Base-by-base conservation (phyloP, 2,329 filamentous ascomycete genomes). In the Helicocarpus griseus region DNA sequence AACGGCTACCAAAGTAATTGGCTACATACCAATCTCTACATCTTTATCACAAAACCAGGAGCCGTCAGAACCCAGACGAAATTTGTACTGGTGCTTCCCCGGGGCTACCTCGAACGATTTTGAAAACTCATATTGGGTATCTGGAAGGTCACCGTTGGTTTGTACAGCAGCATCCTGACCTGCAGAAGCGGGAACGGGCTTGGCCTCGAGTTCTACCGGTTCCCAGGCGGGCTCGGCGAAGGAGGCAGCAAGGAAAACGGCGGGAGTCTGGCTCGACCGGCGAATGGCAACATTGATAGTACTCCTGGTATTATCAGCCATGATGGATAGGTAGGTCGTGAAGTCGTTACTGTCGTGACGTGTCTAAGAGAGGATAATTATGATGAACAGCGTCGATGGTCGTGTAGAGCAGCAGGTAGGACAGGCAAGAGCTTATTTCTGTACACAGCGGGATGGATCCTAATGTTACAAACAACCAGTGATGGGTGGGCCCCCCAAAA, bases 151-250 rank as follows among this genome's bases (percentile, higher is more conserved):
- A 29, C 54, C 57, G 38, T 58, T 53, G 28, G 52, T 53, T 14
- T 53, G 40, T 39, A 53, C 39, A 31, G 52, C 48, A 40, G 56
- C 53, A 24, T 59, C 38, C 8, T 41, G 19, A n/a, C 6, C 29
- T 26, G 48, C 48, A 28, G 49, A 19, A 6, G 48, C 39, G 24
- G 50, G 41, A 21, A 56, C 7, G 13, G 57, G 56, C 49, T 63
- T 60, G 31, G 54, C 52, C 48, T 48, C 57, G 13, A 63, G 56
- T 51, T 63, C 58, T 48, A 63, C 43, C 2, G 58, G 60, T 31
- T 61, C 54, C 62, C 62, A 64, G 21, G 60, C 53, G 43, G 62
- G 61, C 7, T 63, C 56, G 40, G 62, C 60, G 54, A 65, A 63
- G 33, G 61, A 58, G 22, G 57, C 59, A 28, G 57, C 57, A 41